Base-by-base conservation (phyloP, 2,329 filamentous ascomycete genomes). In the Teratosphaeria destructans region DNA sequence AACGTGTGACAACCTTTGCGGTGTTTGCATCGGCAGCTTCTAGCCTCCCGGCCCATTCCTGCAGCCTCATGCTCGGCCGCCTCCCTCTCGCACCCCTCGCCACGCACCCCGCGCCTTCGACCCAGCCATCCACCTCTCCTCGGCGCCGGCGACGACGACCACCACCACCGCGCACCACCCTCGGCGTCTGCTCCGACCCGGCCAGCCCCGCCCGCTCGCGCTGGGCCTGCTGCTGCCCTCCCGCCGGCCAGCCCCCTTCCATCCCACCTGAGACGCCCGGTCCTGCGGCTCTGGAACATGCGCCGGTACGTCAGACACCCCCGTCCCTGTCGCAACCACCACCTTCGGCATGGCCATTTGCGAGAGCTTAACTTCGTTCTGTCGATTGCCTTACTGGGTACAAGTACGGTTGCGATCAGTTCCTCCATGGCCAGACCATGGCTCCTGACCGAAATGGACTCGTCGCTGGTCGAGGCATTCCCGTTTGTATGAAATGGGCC, bases 201-300 rank as follows among this genome's bases (percentile, higher is more conserved):
- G 23, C 23, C 23, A 23, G 23, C 23, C 23, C 2, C 2, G 23
- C 23, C 23, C 2, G 23, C 23, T 23, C 23, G 23, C 23, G 23
- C 23, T 23, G 23, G 2, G 23, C 23, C 19, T 16, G 27, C 27
- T 54, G 23, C 53, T 32, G 53, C 53, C 16, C 8, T 32, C 52
- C 19, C 29, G 5, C 43, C 16, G 43, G 43, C 43, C n/a, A 49
- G 10, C 43, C 16, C 19, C 19, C 16, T 34, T 19, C 23, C 27
- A 19, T 5, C 27, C 27, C n/a, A 26, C 27, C 53, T 34, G 53
- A 54, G 34, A 32, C 34, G 8, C 27, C 52, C 37, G 34, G 23
- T 56, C 23, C 12, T 56, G 55, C 55, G 55, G 55, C 32, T 43
- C 37, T 54, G 37, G 55, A 56, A 56, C 55, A 56, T 56, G 55